Base-by-base conservation (phyloP, 2,329 filamentous ascomycete genomes). In the Lecanicillium sp. region DNA sequence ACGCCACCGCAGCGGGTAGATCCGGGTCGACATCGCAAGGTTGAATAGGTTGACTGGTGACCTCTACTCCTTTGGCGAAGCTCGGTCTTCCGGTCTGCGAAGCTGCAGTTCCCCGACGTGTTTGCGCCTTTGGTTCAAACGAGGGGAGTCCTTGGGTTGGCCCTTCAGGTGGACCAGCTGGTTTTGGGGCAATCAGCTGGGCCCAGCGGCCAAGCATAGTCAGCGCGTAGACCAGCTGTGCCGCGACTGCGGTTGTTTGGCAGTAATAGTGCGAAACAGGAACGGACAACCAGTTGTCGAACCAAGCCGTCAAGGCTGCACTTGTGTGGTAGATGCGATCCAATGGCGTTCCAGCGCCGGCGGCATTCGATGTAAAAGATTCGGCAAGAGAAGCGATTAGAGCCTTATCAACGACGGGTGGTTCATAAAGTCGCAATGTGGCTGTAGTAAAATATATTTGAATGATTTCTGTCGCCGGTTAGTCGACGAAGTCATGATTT, bases 201-300 rank as follows among this genome's bases (percentile, higher is more conserved):
- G 67, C 64, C 70, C 70, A 74, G 6, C 71, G 61, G 2, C 67
- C 63, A 1, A 74, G 57, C 61, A 72, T 70, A 4, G 61, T 68
- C 30, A 71, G 53, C n/a, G 62, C 65, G 37, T 73, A 71, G 4
- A 74, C 62, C 0, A 75, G 53, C 38, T 75, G 67, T 1, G 63
- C 53, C 25, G 60, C 67, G 0, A 63, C 49, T 0, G 65, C 56
- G 8, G 73, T 64, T 0, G 73, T 69, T 17, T 73, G 56, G 20
- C 62, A 58, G 41, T 66, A 65, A 39, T 69, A 72, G 4, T 60
- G 53, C 0, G 53, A 46, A 0, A 64, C 53, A 0, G 72, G 65
- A 0, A 77, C 52, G 0, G 58, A 49, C 2, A 69, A 56, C 61
- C 71, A 72, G 28, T 57, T 57, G 3, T 72, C 63, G 35, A 77